Evolutionary conservation across 371 early-diverging fungal genomes (phyloP).

Genomic region (Chytridium lagenaria): DNA sequence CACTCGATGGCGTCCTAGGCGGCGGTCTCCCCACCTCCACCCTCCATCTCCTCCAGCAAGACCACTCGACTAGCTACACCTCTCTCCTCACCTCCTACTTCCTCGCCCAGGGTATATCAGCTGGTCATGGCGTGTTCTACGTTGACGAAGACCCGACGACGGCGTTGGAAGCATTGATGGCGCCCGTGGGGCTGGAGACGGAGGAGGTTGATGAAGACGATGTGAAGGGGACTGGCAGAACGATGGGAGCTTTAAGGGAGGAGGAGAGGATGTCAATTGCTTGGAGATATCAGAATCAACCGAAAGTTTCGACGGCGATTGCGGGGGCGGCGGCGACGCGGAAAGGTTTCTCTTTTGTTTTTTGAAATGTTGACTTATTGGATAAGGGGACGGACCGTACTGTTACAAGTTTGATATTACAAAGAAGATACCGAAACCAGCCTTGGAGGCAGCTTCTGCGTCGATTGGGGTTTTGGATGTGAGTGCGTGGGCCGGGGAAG

Average conservation of each 20-base stretch:
- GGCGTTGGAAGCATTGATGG: slow-evolving; percentile 66
- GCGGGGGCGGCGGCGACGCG: not conserved
- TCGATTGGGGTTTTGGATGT: slow-evolving; percentile 38
- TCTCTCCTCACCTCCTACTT: slow-evolving; percentile 79
- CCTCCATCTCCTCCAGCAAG: slow-evolving; percentile 79
- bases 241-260: slow-evolving; percentile 31
- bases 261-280: slow-evolving; percentile 86
- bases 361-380: too few relatives aligned
- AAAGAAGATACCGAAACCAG: slow-evolving; percentile 61
- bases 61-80: slow-evolving; percentile 86
- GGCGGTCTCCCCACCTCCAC: slow-evolving; percentile 89
- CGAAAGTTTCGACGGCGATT: slow-evolving; percentile 52
- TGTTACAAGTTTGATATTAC: slow-evolving; percentile 81
- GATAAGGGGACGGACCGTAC: slow-evolving; percentile 44
- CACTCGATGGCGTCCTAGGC: slow-evolving; percentile 80
- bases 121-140: slow-evolving; percentile 74
- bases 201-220: slow-evolving; percentile 58
- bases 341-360: too few relatives aligned
- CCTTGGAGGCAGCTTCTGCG: slow-evolving; percentile 58
- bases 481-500: slow-evolving; percentile 24
- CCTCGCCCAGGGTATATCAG: slow-evolving; percentile 83
- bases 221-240: slow-evolving; percentile 8
- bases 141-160: slow-evolving; percentile 58
- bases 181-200: slow-evolving; percentile 54
- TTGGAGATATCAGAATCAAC: slow-evolving; percentile 88